Base-by-base conservation (phyloP, 176 grass and related monocot genomes). In the Aechmea fasciata region DNA sequence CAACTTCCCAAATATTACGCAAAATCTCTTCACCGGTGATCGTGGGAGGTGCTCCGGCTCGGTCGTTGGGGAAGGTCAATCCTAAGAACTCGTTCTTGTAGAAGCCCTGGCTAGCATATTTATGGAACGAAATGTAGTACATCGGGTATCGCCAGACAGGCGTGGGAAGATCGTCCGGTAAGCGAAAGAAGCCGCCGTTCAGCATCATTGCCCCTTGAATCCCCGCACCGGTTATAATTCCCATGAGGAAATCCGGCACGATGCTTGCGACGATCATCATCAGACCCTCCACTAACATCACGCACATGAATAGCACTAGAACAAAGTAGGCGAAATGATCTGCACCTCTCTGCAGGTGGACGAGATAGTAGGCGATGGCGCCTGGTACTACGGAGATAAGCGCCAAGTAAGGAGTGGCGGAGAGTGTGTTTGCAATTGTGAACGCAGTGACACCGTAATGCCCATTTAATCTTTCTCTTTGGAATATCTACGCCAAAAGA, bases 201-300 rank as follows among this genome's bases (percentile, higher is more conserved):
- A 96, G 85, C 82, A 96, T 96, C 92, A 96, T 91, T 70, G 91
- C 85, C 13, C 92, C 92, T 69, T 91, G 85, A 63, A 96, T 85
- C 33, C 88, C 92, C 3, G 88, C 92, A 6, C 93, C 93, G 26
- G 85, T 92, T 71, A 96, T 96, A 57, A 96, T 96, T 23, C 93
- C 93, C 93, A 92, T 96, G 72, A 96, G 83, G 70, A 96, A 96
- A 52, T 96, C 88, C 0, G 89, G 93, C 2, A 96, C 93, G 2
- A 79, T 80, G 63, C 86, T 85, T 10, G 89, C 93, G 20, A 96
- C 85, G 26, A 87, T 88, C 92, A 92, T 96, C 92, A 96, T 92
- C 20, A 96, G 52, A 24, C 89, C 83, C 67, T 96, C 93, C 12
- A 96, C 93, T 0, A 96, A 72, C 81, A 86, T 90, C 93, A 90